phyloP scores from a whole-genome alignment of 306 rosid genomes.

The Glycine tomentella region DNA sequence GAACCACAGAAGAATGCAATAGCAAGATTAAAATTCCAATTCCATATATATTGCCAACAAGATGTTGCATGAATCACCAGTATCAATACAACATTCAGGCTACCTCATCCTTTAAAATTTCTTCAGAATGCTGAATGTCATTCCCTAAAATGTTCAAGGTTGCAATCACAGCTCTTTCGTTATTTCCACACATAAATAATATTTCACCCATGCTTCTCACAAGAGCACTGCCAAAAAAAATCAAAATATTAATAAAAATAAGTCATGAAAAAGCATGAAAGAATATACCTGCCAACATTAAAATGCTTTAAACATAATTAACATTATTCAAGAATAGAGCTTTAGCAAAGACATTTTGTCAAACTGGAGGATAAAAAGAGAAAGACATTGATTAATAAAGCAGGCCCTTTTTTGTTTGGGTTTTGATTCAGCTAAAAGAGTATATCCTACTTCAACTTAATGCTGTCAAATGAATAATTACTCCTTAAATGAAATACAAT shows the following conservation, averaged over 20 bases:
- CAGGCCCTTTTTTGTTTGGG: neutral
- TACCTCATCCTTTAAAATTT: constrained; percentile 64
- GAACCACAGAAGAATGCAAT: constrained; percentile 14
- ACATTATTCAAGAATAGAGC: neutral
- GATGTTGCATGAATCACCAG: constrained; percentile 15
- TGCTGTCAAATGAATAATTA: neutral
- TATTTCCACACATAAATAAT: constrained; percentile 76
- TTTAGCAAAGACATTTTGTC: neutral
- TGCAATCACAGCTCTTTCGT: constrained; percentile 68
- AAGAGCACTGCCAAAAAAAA: constrained; percentile 64
- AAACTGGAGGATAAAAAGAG: constrained; percentile 3
- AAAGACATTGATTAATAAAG: neutral
- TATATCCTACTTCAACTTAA: neutral
- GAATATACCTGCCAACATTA: neutral
- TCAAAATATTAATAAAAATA: constrained; percentile 31
- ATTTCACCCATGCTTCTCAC: constrained; percentile 85
- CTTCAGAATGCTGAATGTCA: constrained; percentile 51
- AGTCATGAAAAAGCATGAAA: constrained; percentile 16
- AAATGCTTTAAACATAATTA: neutral
- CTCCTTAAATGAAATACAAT: constrained; percentile 1
- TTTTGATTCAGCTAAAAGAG: neutral
- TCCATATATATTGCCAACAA: constrained; percentile 30
- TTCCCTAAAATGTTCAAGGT: constrained; percentile 64
- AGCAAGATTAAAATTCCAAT: constrained; percentile 31
- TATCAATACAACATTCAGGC: constrained; percentile 35